Conservation (phyloP, 345 rosid species). For the Laguncularia racemosa region DNA sequence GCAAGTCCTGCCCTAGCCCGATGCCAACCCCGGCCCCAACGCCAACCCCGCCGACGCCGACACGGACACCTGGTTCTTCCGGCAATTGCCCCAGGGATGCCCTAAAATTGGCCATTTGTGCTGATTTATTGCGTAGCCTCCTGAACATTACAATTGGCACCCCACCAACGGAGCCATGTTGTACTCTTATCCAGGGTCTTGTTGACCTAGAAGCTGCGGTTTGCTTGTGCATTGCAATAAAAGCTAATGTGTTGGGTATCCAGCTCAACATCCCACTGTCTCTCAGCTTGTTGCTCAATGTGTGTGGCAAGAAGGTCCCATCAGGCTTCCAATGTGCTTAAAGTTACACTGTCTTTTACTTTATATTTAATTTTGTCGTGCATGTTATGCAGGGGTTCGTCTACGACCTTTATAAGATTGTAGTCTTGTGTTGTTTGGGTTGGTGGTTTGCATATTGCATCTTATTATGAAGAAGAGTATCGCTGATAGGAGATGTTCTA, state of each 20-base stretch:
- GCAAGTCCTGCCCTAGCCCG: no score
- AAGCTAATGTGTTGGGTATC: slow-evolving; percentile 42
- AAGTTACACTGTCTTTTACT: no score
- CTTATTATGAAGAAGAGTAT: no score
- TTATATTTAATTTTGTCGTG: no score
- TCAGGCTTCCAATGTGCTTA: slow-evolving; percentile 34
- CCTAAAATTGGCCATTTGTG: slow-evolving; percentile 47
- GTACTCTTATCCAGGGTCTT: slow-evolving; percentile 43
- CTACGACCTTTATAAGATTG: no score
- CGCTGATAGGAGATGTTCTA: no score
- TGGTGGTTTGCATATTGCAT: no score
- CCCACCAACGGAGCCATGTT: slow-evolving; percentile 37
- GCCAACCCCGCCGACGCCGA: no score
- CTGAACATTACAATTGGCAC: slow-evolving; percentile 26
- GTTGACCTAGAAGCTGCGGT: slow-evolving; percentile 57
- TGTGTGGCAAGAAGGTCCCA: slow-evolving; percentile 43
- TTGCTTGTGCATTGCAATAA: slow-evolving; percentile 60
- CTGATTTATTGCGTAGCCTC: slow-evolving; percentile 22
- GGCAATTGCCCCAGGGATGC: slow-evolving; percentile 24
- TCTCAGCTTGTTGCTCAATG: slow-evolving; percentile 44
- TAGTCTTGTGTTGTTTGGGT: no score
- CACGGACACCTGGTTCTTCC: no score
- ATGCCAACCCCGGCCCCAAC: no score
- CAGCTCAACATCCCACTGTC: slow-evolving; percentile 47
- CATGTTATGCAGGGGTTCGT: no score